These are phyloP conservation scores for Trametes gibbosa DNA, from an alignment of 768 basidiomycete species.

Conservation along the genomic window DNA sequence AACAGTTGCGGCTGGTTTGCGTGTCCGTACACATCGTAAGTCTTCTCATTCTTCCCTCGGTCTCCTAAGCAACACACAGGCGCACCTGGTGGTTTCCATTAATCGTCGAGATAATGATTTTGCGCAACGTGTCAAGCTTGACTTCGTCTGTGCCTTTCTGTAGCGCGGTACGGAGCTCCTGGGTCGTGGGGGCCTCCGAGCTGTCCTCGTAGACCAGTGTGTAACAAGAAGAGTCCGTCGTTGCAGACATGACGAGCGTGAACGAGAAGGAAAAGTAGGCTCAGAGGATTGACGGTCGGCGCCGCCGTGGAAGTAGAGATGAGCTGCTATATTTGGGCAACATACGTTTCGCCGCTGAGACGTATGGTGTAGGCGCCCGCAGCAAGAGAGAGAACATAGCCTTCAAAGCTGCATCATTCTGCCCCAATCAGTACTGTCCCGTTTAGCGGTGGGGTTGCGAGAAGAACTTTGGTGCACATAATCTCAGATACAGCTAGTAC, in stretches of 20 bases:
- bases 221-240: constrained; percentile 66
- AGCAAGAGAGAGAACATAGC: neutral
- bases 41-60: neutral
- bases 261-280: constrained; percentile 3
- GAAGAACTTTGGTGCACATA: too few species aligned
- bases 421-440: too few species aligned
- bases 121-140: constrained; percentile 93
- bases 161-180: constrained; percentile 77
- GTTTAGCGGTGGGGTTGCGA: too few species aligned
- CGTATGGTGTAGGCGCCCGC: constrained; percentile 2
- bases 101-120: constrained; percentile 89
- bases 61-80: neutral
- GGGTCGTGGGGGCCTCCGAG: constrained; percentile 71
- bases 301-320: constrained; percentile 19
- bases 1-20: constrained; percentile 72
- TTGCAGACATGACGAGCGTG: constrained; percentile 29
- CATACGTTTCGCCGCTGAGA: constrained; percentile 12
- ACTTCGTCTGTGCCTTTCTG: constrained; percentile 97
- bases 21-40: neutral
- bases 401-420: too few species aligned
- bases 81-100: constrained; percentile 91
- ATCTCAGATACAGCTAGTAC: too few species aligned
- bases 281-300: constrained; percentile 6
- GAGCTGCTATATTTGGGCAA: constrained; percentile 20
- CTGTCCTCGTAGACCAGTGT: constrained; percentile 75